A percentile compares a stretch with the other conserved stretches of the same genome.
Conservation (phyloP, 352 stramenopile genomes). For the Phytophthora pisi region DNA sequence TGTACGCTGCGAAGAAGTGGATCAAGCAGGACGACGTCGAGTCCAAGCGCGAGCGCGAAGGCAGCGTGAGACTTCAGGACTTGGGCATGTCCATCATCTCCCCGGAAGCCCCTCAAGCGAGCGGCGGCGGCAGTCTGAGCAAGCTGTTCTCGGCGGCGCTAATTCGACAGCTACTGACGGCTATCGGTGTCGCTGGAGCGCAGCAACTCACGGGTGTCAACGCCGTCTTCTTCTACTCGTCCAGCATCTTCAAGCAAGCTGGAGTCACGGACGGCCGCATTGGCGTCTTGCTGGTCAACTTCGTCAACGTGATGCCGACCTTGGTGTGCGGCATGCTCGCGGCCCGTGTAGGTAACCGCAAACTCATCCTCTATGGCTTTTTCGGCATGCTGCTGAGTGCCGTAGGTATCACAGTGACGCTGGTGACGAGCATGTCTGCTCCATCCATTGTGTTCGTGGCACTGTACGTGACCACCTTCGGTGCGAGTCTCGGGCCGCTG, state of each 20-base stretch:
- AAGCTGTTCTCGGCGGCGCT: slow-evolving; percentile 28
- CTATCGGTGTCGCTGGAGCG: slow-evolving; percentile 42
- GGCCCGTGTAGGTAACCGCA: slow-evolving; percentile 45
- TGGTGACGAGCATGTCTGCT: slow-evolving; percentile 28
- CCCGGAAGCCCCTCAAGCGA: slow-evolving; percentile 26
- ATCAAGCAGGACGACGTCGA: slow-evolving; percentile 27
- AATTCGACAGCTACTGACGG: slow-evolving; percentile 47
- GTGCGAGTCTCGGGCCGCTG: slow-evolving; percentile 53
- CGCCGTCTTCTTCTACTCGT: slow-evolving; percentile 77
- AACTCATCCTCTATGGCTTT: slow-evolving; percentile 50
- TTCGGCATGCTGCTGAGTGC: slow-evolving; percentile 50
- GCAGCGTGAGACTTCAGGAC: slow-evolving; percentile 20
- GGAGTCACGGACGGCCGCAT: slow-evolving; percentile 57
- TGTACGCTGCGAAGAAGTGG: slow-evolving; percentile 28
- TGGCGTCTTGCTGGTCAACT: slow-evolving; percentile 55
- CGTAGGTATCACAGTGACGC: slow-evolving; percentile 49
- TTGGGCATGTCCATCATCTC: slow-evolving; percentile 24
- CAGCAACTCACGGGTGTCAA: slow-evolving; percentile 70
- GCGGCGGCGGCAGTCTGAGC: slow-evolving; percentile 3
- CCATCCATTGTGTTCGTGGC: slow-evolving; percentile 55
- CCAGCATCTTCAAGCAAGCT: slow-evolving; percentile 56
- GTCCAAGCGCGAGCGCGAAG: slow-evolving; percentile 18
- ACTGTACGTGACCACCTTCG: slow-evolving; percentile 52
- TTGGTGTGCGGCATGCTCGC: slow-evolving; percentile 42
- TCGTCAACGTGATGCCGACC: slow-evolving; percentile 57